phyloP scores from a whole-genome alignment of 2,329 filamentous ascomycete species.

The Fusarium zealandicum region DNA sequence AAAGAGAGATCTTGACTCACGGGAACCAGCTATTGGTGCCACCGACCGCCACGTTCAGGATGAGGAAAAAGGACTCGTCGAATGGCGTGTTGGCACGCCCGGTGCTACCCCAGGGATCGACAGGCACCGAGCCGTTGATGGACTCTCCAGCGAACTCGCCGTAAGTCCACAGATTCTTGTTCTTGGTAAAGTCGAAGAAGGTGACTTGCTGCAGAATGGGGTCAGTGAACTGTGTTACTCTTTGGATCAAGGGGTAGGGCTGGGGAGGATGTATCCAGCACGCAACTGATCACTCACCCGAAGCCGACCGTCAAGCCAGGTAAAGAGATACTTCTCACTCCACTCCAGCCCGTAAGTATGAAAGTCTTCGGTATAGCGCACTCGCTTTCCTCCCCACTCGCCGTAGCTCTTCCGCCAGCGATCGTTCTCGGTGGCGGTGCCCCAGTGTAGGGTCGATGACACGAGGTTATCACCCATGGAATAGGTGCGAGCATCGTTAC shows the following conservation, averaged over 20 bases:
- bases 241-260: no score
- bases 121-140: conserved; percentile 51
- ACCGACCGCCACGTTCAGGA: conserved; percentile 59
- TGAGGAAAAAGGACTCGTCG: conserved; percentile 58
- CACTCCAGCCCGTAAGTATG: conserved; percentile 61
- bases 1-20: conserved; percentile 35
- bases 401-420: conserved; percentile 44
- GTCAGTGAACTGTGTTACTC: background rate
- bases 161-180: conserved; percentile 40
- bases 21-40: conserved; percentile 56
- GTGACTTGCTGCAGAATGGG: conserved; percentile 24
- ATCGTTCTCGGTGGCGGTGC: conserved; percentile 39
- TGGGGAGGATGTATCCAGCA: no score
- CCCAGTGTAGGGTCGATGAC: conserved; percentile 56
- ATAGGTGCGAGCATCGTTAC: conserved; percentile 51
- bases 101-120: conserved; percentile 53
- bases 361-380: conserved; percentile 50
- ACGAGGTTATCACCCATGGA: conserved; percentile 48
- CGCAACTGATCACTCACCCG: conserved; percentile 47
- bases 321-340: conserved; percentile 59
- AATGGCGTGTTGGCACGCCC: conserved; percentile 54
- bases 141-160: conserved; percentile 51
- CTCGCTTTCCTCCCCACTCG: conserved; percentile 43
- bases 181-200: conserved; percentile 46
- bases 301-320: conserved; percentile 55